Evolutionary conservation across 75 land plant species (phyloP).

Genomic region (Picea sitchensis): DNA sequence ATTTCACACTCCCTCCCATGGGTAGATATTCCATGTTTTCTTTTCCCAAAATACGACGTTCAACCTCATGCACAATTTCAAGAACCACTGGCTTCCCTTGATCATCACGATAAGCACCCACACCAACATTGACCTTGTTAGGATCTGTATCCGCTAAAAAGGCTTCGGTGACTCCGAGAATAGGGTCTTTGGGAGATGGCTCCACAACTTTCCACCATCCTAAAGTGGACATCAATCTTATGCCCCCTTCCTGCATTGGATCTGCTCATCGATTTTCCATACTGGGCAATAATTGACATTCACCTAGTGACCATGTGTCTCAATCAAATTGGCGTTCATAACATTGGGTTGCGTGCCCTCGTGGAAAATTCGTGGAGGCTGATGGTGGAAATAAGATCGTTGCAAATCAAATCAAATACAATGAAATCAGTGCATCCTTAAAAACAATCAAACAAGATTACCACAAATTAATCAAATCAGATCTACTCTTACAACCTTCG

Average conservation of each 20-base stretch:
- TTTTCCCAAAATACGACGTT: constrained; percentile 65
- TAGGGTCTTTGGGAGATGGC: constrained; percentile 86
- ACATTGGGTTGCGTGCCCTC: no score
- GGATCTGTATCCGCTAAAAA: constrained; percentile 78
- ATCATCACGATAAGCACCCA: constrained; percentile 92
- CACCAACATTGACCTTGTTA: constrained; percentile 82
- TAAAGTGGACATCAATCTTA: constrained; percentile 25
- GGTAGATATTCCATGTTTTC: constrained; percentile 33
- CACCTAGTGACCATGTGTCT: no score
- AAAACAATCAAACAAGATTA: no score
- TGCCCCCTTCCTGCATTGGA: not conserved
- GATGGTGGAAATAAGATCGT: no score
- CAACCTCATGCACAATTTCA: constrained; percentile 83
- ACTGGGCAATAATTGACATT: no score
- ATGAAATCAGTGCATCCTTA: no score
- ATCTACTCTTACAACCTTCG: no score
- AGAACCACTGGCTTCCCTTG: constrained; percentile 89
- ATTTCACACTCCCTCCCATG: no score
- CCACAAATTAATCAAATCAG: no score
- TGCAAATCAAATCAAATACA: no score
- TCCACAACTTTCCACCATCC: constrained; percentile 68
- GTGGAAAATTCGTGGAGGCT: no score
- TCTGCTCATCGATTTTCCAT: not conserved
- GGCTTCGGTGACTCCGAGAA: constrained; percentile 88
- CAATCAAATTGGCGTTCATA: no score